A percentile compares a stretch with the other conserved stretches of the same genome.
phyloP scores from a whole-genome alignment of 768 basidiomycete species.

The Lactarius indigo region DNA sequence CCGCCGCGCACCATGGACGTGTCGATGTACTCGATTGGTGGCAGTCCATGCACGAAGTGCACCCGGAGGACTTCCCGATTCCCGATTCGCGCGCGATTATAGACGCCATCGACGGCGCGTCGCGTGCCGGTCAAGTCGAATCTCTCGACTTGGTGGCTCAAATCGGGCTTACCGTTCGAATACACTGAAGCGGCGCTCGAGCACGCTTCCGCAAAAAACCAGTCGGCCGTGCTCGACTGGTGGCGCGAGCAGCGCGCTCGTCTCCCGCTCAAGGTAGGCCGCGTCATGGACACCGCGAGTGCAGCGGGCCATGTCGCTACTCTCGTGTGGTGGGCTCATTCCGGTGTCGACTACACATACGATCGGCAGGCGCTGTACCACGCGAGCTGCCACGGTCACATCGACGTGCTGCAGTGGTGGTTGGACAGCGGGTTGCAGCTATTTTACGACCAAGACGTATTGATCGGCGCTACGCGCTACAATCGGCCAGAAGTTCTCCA shows the following conservation, averaged over 20 bases:
- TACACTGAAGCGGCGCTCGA: constrained; percentile 81
- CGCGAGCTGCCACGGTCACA: constrained; percentile 75
- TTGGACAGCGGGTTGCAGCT: constrained; percentile 70
- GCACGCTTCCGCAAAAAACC: constrained; percentile 73
- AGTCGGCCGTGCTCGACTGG: constrained; percentile 77
- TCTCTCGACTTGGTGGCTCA: constrained; percentile 84
- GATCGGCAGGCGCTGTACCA: constrained; percentile 73
- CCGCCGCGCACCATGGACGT: constrained; percentile 74
- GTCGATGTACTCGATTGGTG: constrained; percentile 77
- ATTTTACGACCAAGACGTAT: constrained; percentile 74
- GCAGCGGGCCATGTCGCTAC: constrained; percentile 71
- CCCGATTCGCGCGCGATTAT: constrained; percentile 54
- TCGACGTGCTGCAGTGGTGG: constrained; percentile 85
- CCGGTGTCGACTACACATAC: constrained; percentile 74
- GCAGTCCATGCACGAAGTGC: constrained; percentile 59
- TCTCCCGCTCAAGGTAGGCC: constrained; percentile 73
- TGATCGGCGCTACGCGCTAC: constrained; percentile 76
- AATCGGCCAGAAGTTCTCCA: constrained; percentile 78
- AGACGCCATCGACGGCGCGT: constrained; percentile 76
- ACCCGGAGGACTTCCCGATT: constrained; percentile 55
- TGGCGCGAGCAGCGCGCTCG: constrained; percentile 60
- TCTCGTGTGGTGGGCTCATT: constrained; percentile 83
- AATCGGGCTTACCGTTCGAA: constrained; percentile 60
- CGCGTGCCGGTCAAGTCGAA: constrained; percentile 66
- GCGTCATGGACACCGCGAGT: constrained; percentile 83